Evolutionary conservation across 1,139 yeast genomes (phyloP).

Genomic region (Yamadazyma jaroonii): DNA sequence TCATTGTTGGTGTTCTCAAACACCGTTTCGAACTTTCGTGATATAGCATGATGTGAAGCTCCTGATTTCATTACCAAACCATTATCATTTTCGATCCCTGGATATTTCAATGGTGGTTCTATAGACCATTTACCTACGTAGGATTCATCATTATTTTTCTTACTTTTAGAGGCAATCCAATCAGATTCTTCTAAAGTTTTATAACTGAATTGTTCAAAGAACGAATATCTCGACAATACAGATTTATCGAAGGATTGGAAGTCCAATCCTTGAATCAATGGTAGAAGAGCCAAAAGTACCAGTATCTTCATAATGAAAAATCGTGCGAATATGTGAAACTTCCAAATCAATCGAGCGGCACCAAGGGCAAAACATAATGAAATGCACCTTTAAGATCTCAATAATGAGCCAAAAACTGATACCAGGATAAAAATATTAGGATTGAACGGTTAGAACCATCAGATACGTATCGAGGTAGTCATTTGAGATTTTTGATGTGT

Average conservation of each 20-base stretch:
- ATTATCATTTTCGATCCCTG: conserved; percentile 60
- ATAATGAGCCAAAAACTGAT: too few species aligned
- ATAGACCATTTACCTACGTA: conserved; percentile 76
- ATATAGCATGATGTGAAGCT: conserved; percentile 80
- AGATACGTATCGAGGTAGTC: too few species aligned
- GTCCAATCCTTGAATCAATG: too few species aligned
- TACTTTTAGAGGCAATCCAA: conserved; percentile 67
- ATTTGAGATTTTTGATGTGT: too few species aligned
- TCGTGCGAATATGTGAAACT: too few species aligned
- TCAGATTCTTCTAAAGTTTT: conserved; percentile 36
- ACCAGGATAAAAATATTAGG: too few species aligned
- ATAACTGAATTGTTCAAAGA: conserved; percentile 68
- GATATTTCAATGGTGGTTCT: conserved; percentile 49
- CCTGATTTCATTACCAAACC: conserved; percentile 74
- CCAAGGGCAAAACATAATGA: too few species aligned
- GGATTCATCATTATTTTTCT: conserved; percentile 31
- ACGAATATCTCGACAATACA: conserved; percentile 36
- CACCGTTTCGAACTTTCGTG: conserved; percentile 52
- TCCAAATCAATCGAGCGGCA: too few species aligned
- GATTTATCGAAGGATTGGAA: conserved; percentile 26
- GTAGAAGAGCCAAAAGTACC: too few species aligned
- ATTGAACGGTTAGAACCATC: too few species aligned
- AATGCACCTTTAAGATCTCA: too few species aligned
- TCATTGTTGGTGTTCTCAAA: conserved; percentile 58
- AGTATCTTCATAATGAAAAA: too few species aligned